Evolutionary conservation across 2,329 filamentous ascomycete species (phyloP), one percentile per base, ranked within the genome.

Genomic region (Furcasterigmium furcatum): DNA sequence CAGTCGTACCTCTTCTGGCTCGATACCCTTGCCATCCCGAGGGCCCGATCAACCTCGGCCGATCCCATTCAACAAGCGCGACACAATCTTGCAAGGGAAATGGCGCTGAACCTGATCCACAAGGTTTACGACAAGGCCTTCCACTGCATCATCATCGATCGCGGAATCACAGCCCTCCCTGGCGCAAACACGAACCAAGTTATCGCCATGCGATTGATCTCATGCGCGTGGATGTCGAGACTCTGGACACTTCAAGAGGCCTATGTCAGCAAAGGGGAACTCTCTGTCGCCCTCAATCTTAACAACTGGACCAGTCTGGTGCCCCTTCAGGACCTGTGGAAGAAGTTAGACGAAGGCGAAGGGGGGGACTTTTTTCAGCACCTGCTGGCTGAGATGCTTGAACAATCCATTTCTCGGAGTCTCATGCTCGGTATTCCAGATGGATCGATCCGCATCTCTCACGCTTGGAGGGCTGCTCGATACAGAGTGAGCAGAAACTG

Each of bases 1-100:
- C n/a, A n/a, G n/a, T 14, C 38, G 10, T 30, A 18, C 22, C 38
- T 27, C 4, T 42, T 42, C 27, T 42, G 40, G 40, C 40, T 42
- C 25, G 40, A 42, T 14, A 42, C 40, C 13, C 29, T 42, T 9
- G 40, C 40, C 8, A 42, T 42, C 9, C 40, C 40, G 9, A 18
- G 34, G n/a, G n/a, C n/a, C n/a, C n/a, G n/a, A n/a, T n/a, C n/a
- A n/a, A 16, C 27, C 27, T 30, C 27, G 25, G 25, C 13, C 7
- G 27, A 42, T 32, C 16, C 9, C 10, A 10, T 5, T 7, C 13
- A 25, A n/a, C 6, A 40, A n/a, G 10, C n/a, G n/a, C n/a, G 38
- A n/a, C 6, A 9, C 4, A 13, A 3, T 5, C 10, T 25, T 9
- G 25, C 21, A 27, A 40, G n/a, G 20, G 4, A 10, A 30, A 5